phyloP scores from a whole-genome alignment of 2,329 filamentous ascomycete species.

The Pseudopyricularia cyperi region DNA sequence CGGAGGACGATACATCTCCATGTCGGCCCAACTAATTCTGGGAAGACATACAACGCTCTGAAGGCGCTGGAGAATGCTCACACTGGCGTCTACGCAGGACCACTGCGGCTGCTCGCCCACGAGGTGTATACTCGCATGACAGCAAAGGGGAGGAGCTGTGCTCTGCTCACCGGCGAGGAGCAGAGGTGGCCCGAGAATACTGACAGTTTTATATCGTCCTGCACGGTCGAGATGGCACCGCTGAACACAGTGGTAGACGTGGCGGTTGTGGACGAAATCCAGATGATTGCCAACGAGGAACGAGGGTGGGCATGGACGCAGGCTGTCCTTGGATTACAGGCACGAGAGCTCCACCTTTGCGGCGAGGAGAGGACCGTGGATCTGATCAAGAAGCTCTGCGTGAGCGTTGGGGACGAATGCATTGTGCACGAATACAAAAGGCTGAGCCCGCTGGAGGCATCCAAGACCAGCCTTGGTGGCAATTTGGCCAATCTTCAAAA shows the following conservation, averaged over 20 bases:
- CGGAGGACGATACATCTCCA: slow-evolving; percentile 82
- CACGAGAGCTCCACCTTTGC: slow-evolving; percentile 83
- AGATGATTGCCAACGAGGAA: slow-evolving; percentile 75
- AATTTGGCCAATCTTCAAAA: slow-evolving; percentile 60
- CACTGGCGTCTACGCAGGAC: slow-evolving; percentile 79
- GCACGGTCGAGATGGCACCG: slow-evolving; percentile 82
- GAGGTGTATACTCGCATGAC: slow-evolving; percentile 86
- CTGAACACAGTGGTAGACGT: slow-evolving; percentile 56
- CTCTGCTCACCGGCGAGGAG: slow-evolving; percentile 85
- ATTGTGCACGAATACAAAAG: slow-evolving; percentile 74
- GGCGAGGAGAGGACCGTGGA: slow-evolving; percentile 76
- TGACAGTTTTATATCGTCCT: slow-evolving; percentile 56
- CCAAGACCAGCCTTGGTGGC: slow-evolving; percentile 47
- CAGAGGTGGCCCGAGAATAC: slow-evolving; percentile 51
- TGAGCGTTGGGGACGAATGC: slow-evolving; percentile 68
- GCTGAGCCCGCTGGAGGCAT: slow-evolving; percentile 62
- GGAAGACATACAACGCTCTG: slow-evolving; percentile 91
- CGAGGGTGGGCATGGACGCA: slow-evolving; percentile 94
- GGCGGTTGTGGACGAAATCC: slow-evolving; percentile 94
- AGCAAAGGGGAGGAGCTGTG: slow-evolving; percentile 63
- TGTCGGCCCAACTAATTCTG: slow-evolving; percentile 93
- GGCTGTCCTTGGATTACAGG: slow-evolving; percentile 75
- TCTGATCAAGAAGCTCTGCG: slow-evolving; percentile 65
- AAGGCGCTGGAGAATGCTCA: slow-evolving; percentile 67
- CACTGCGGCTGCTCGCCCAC: slow-evolving; percentile 76